Evolutionary conservation across 306 rosid genomes (phyloP).

Genomic region (Arachis stenosperma): DNA sequence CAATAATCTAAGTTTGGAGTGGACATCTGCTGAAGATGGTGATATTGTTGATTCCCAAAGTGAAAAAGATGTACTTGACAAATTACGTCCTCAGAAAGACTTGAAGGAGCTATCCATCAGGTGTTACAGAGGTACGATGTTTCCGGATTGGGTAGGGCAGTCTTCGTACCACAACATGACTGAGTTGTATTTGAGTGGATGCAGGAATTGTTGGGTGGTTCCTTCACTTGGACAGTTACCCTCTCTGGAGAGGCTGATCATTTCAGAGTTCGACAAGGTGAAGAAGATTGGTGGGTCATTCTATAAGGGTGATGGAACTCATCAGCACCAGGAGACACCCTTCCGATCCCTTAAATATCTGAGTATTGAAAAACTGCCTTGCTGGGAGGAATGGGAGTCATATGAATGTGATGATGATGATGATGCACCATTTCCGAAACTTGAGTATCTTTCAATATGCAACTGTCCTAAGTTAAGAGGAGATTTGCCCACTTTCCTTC

Average conservation of each 20-base stretch:
- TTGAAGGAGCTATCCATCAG: neutral
- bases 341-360: neutral
- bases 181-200: neutral
- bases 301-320: neutral
- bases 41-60: neutral
- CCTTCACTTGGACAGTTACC: neutral
- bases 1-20: fast-evolving
- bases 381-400: neutral
- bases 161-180: neutral
- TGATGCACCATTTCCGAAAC: neutral
- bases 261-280: neutral
- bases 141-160: neutral
- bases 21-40: neutral
- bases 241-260: fast-evolving
- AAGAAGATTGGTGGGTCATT: neutral
- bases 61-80: neutral
- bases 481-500: neutral
- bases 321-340: neutral
- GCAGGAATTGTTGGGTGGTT: neutral
- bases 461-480: neutral
- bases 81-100: neutral
- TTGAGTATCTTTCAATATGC: neutral
- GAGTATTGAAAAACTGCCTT: neutral
- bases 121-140: neutral
- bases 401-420: neutral